phyloP scores from a whole-genome alignment of 2,329 filamentous ascomycete species.

The Graphilbum sp. region DNA sequence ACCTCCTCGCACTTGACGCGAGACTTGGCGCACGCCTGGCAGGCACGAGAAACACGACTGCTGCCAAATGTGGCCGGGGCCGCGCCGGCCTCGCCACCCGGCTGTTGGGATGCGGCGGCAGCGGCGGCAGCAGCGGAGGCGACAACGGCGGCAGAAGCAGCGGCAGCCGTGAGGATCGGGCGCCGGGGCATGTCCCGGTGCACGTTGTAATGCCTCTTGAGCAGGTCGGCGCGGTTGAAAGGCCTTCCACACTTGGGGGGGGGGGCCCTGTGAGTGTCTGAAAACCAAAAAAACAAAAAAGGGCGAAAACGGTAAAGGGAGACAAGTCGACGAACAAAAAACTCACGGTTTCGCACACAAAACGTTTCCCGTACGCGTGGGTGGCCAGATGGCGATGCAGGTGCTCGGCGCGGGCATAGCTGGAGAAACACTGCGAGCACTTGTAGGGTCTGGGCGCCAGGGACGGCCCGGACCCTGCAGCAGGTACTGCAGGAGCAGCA shows the following conservation, averaged over 20 bases:
- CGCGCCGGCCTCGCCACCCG: too few species aligned
- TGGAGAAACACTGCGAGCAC: conserved; percentile 32
- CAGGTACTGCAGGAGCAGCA: background rate
- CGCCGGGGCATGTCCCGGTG: too few species aligned
- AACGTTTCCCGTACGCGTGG: conserved; percentile 32
- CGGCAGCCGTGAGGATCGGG: too few species aligned
- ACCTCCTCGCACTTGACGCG: conserved; percentile 37
- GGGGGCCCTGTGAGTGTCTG: background rate
- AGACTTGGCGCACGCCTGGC: conserved; percentile 32
- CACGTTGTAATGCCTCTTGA: conserved; percentile 34
- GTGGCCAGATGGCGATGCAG: conserved; percentile 33
- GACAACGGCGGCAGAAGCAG: too few species aligned
- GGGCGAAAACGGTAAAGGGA: too few species aligned
- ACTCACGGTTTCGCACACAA: conserved; percentile 21
- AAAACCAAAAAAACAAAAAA: background rate
- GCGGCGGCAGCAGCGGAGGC: too few species aligned
- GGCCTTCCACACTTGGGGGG: conserved; percentile 29
- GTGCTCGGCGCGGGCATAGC: conserved; percentile 37
- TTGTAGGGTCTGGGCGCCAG: conserved; percentile 17
- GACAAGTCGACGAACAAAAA: too few species aligned
- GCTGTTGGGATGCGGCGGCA: too few species aligned
- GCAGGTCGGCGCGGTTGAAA: conserved; percentile 35
- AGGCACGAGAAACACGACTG: conserved; percentile 36
- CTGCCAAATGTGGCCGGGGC: background rate
- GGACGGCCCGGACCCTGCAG: background rate